Conservation (phyloP, 306 rosid species). For the Mimosa pudica region DNA sequence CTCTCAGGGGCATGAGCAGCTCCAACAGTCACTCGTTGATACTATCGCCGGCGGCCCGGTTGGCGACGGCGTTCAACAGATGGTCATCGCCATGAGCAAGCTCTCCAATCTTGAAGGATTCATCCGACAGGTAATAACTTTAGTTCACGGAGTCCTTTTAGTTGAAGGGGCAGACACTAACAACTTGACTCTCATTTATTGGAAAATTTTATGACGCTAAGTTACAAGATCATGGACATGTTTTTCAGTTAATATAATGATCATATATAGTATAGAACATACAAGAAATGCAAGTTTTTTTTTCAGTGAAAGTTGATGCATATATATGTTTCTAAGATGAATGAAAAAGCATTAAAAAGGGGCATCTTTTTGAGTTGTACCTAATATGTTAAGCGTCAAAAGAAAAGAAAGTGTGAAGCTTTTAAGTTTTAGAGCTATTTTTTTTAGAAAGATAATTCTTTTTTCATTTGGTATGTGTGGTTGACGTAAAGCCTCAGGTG, state of each 20-base stretch:
- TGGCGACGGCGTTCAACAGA: slow-evolving; percentile 74
- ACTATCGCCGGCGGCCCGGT: slow-evolving; percentile 62
- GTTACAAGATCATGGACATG: too few relatives aligned
- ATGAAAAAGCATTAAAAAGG: too few relatives aligned
- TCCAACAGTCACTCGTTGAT: slow-evolving; percentile 70
- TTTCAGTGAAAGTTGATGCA: not conserved
- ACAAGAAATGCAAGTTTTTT: too few relatives aligned
- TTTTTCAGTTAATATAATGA: too few relatives aligned
- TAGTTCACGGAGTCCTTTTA: not conserved
- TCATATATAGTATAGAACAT: too few relatives aligned
- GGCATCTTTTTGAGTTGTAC: not conserved
- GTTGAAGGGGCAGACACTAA: too few relatives aligned
- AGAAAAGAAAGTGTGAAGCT: not conserved
- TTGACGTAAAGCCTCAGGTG: slow-evolving; percentile 47
- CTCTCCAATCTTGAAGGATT: slow-evolving; percentile 85
- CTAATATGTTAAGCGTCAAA: not conserved
- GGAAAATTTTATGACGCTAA: too few relatives aligned
- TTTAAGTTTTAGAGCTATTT: not conserved
- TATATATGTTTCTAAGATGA: not conserved
- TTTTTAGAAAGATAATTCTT: slow-evolving; percentile 15
- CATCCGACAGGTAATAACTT: slow-evolving; percentile 65
- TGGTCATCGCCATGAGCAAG: slow-evolving; percentile 74
- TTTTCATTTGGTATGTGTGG: slow-evolving; percentile 36
- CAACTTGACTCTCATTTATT: too few relatives aligned
- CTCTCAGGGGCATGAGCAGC: slow-evolving; percentile 82